phyloP scores from a whole-genome alignment of 2,329 filamentous ascomycete genomes.

The Drechslerella coelobrocha region DNA sequence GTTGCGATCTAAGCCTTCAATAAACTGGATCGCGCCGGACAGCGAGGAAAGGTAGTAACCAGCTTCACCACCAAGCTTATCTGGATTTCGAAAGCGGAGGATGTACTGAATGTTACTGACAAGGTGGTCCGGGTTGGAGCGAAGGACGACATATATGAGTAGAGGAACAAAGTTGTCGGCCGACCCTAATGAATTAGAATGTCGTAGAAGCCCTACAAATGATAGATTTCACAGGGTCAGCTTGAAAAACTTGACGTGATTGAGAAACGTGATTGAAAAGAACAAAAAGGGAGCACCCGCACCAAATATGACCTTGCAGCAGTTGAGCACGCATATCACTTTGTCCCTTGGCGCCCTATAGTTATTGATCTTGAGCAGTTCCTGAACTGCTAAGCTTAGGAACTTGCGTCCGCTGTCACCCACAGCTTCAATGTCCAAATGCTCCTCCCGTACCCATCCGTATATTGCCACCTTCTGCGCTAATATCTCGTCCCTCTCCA shows the following conservation, averaged over 20 bases:
- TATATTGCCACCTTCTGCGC: constrained; percentile 97
- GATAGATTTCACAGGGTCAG: background rate
- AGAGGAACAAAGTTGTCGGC: constrained; percentile 95
- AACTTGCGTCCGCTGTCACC: constrained; percentile 88
- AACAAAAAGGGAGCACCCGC: constrained; percentile 54
- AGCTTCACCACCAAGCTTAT: constrained; percentile 95
- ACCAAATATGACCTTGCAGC: constrained; percentile 99
- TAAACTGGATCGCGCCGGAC: constrained; percentile 88
- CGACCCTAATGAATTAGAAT: constrained; percentile 90
- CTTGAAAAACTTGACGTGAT: constrained; percentile 50
- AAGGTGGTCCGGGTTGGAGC: constrained; percentile 91
- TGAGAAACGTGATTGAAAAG: background rate
- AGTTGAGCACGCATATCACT: constrained; percentile 97
- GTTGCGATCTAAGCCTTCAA: constrained; percentile 94
- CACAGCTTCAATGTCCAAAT: constrained; percentile 87
- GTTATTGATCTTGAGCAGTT: constrained; percentile 92
- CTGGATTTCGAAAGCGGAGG: constrained; percentile 92
- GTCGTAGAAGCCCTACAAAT: constrained; percentile 76
- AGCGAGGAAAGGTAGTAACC: constrained; percentile 97
- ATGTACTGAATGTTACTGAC: constrained; percentile 99
- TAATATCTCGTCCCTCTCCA: constrained; percentile 93
- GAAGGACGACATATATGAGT: constrained; percentile 92
- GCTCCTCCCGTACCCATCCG: constrained; percentile 89
- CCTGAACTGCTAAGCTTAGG: constrained; percentile 76
- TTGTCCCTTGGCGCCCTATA: constrained; percentile 98